A percentile compares a stretch with the other conserved stretches of the same genome.
These are phyloP conservation scores for Clarireedia monteithiana DNA, from an alignment of 2,329 filamentous ascomycete species.

Conservation along the genomic window DNA sequence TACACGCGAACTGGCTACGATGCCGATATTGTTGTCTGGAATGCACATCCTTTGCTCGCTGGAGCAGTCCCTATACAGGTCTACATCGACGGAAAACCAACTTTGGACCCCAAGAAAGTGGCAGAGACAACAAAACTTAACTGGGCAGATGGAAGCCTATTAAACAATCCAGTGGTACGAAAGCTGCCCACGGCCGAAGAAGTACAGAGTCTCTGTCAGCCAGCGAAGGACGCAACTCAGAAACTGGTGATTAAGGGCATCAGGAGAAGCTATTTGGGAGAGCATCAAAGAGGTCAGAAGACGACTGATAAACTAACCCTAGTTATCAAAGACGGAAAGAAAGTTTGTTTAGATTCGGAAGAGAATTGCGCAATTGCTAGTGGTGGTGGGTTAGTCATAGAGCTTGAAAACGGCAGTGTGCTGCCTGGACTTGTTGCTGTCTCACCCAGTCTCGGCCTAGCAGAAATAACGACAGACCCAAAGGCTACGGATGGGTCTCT, in stretches of 20 bases:
- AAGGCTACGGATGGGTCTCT: slow-evolving; percentile 40
- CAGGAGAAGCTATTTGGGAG: slow-evolving; percentile 30
- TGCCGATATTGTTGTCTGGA: slow-evolving; percentile 43
- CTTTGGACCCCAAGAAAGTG: slow-evolving; percentile 30
- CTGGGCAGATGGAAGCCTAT: not conserved
- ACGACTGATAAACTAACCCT: slow-evolving; percentile 28
- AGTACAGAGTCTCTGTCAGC: slow-evolving; percentile 10
- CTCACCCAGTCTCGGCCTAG: slow-evolving; percentile 39
- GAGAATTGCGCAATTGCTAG: slow-evolving; percentile 28
- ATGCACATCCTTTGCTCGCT: slow-evolving; percentile 38
- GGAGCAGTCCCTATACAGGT: slow-evolving; percentile 41
- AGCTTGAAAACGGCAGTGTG: slow-evolving; percentile 39
- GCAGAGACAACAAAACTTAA: slow-evolving; percentile 23
- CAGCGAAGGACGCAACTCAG: slow-evolving; percentile 4
- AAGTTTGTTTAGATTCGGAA: slow-evolving; percentile 32
- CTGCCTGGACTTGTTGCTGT: slow-evolving; percentile 43
- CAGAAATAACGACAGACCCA: slow-evolving; percentile 39
- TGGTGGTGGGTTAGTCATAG: slow-evolving; percentile 25
- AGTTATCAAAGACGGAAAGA: slow-evolving; percentile 34
- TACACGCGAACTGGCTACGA: slow-evolving; percentile 39
- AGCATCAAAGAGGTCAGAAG: slow-evolving; percentile 10
- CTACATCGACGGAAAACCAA: slow-evolving; percentile 38
- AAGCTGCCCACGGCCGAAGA: slow-evolving; percentile 12
- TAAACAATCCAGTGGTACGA: slow-evolving; percentile 11
- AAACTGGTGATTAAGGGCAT: slow-evolving; percentile 35